phyloP scores from a whole-genome alignment of 1,139 yeast species.

The Debaryomycetaceae sp. region DNA sequence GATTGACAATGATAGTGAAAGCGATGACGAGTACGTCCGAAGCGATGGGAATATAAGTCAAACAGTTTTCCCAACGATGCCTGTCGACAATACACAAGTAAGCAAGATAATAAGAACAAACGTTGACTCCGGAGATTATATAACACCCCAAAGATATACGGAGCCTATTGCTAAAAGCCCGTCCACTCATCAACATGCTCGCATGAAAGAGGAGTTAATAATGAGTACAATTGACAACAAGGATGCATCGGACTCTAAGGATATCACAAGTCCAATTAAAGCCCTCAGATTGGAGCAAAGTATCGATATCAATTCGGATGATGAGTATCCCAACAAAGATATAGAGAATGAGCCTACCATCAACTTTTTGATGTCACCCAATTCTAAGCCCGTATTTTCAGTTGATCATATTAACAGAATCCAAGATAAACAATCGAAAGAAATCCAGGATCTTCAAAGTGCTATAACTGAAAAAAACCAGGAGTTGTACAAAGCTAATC shows the following conservation, averaged over 20 bases:
- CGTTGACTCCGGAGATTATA: conserved; percentile 15
- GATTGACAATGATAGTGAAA: conserved; percentile 25
- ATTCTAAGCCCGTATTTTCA: conserved; percentile 37
- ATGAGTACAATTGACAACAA: conserved; percentile 1
- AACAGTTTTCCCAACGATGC: conserved; percentile 16
- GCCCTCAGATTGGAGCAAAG: conserved; percentile 9
- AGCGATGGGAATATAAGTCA: conserved; percentile 19
- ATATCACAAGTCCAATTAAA: conserved; percentile 24
- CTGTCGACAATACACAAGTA: conserved; percentile 17
- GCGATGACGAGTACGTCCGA: conserved; percentile 22
- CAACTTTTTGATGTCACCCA: conserved; percentile 32
- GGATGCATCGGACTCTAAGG: conserved; percentile 12
- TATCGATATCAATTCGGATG: conserved; percentile 6
- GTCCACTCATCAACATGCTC: conserved; percentile 31
- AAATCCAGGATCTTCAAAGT: conserved; percentile 15
- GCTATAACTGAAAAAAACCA: conserved; percentile 14
- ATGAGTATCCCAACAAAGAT: conserved; percentile 12
- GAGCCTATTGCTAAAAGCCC: conserved; percentile 45
- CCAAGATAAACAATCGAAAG: conserved; percentile 22
- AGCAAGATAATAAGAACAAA: conserved; percentile 16
- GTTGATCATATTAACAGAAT: conserved; percentile 28
- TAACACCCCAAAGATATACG: conserved; percentile 42
- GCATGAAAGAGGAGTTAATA: conserved; percentile 13
- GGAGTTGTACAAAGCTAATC: conserved; percentile 18
- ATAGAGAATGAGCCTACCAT: conserved; percentile 26